Evolutionary conservation across 2,329 filamentous ascomycete genomes (phyloP).

Genomic region (Lachnellula hyalina): DNA sequence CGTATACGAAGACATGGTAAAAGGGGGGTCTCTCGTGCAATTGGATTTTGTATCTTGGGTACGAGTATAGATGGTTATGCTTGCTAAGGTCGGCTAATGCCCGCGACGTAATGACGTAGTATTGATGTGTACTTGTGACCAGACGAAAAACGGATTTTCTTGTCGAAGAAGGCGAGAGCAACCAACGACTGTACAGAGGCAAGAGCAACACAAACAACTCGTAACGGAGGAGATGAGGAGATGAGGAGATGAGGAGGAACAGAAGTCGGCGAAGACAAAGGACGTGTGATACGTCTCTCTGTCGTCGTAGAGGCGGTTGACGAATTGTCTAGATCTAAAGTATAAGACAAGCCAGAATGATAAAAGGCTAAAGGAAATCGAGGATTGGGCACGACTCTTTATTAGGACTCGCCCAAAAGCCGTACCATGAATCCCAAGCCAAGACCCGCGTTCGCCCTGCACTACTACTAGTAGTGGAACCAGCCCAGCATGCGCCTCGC

Average conservation of each 20-base stretch:
- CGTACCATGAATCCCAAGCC: too few species aligned
- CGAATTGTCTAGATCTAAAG: neutral
- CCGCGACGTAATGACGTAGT: neutral
- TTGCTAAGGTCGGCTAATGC: slow-evolving; percentile 18
- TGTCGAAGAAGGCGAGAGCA: neutral
- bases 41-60: neutral
- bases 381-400: slow-evolving; percentile 8
- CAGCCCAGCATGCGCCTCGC: slow-evolving; percentile 8
- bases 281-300: neutral
- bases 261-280: neutral
- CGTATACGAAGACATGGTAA: slow-evolving; percentile 20
- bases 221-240: neutral
- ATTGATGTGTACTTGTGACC: neutral
- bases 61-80: slow-evolving; percentile 1
- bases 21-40: neutral
- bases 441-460: neutral
- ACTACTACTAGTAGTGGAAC: neutral
- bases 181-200: neutral
- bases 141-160: neutral
- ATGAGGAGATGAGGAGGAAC: too few species aligned
- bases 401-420: slow-evolving; percentile 6
- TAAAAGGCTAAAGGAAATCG: slow-evolving; percentile 6
- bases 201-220: neutral
- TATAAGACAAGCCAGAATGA: neutral
- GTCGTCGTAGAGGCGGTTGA: neutral